Percentiles rank a stretch among this genome's conserved stretches.
Evolutionary conservation across 805 yeast genomes (phyloP).

Genomic region (Crinitomyces ghanaensis): DNA sequence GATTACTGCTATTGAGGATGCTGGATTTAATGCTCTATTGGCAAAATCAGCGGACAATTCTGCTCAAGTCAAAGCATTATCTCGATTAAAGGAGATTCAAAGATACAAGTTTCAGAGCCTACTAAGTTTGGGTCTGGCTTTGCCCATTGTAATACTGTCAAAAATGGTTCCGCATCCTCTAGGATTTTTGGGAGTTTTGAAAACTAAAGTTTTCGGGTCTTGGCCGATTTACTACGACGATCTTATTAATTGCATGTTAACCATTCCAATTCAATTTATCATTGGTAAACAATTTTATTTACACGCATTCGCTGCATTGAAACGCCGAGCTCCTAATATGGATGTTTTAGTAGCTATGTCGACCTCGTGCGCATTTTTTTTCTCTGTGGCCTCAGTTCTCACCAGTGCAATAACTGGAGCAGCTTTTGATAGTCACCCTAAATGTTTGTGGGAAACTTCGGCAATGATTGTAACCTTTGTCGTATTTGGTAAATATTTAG

Average conservation of each 20-base stretch:
- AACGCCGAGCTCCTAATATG: conserved; percentile 74
- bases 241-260: conserved; percentile 44
- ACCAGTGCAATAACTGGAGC: conserved; percentile 22
- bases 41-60: conserved; percentile 41
- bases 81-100: conserved; percentile 58
- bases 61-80: conserved; percentile 57
- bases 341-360: conserved; percentile 81
- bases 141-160: conserved; percentile 42
- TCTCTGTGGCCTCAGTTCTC: conserved; percentile 55
- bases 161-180: conserved; percentile 30
- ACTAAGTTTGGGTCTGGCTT: conserved; percentile 42
- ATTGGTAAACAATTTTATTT: conserved; percentile 59
- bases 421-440: conserved; percentile 37
- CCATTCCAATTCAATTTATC: conserved; percentile 49
- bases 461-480: conserved; percentile 78
- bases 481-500: conserved; percentile 82
- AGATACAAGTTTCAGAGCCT: conserved; percentile 56
- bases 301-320: conserved; percentile 53
- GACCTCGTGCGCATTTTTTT: conserved; percentile 64
- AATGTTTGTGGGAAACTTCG: conserved; percentile 72
- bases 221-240: conserved; percentile 60
- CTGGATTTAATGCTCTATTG: conserved; percentile 44
- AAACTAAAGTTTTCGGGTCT: conserved; percentile 27
- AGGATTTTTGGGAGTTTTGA: conserved; percentile 23
- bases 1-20: conserved; percentile 38